phyloP scores from a whole-genome alignment of 1,284 basidiomycete species.

The Takashimella koratensis region DNA sequence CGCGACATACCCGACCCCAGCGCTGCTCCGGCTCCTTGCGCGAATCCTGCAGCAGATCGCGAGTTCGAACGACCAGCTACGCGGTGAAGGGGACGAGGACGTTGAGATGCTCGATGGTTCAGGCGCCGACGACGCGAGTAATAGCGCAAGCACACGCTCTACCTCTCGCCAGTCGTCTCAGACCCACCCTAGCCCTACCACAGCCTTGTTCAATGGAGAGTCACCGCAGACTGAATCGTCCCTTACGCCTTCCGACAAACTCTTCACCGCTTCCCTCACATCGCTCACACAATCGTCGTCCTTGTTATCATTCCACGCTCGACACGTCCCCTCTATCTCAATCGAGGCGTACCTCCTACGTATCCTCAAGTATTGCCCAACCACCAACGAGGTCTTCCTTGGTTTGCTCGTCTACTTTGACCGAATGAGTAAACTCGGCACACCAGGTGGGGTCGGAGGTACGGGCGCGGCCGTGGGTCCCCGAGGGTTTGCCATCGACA shows the following conservation, averaged over 20 bases:
- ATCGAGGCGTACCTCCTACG: conserved; percentile 92
- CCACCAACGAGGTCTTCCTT: conserved; percentile 96
- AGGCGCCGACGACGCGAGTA: conserved; percentile 4
- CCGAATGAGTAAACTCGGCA: conserved; percentile 57
- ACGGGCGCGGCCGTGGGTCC: conserved; percentile 24
- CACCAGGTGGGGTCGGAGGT: conserved; percentile 30
- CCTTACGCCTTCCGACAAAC: conserved; percentile 12
- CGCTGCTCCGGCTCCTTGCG: conserved; percentile 84
- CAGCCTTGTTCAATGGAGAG: conserved; percentile 32
- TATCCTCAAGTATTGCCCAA: conserved; percentile 97
- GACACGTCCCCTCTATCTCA: conserved; percentile 89
- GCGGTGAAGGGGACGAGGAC: conserved; percentile 40
- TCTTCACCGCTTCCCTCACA: conserved; percentile 66
- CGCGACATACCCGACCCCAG: conserved; percentile 55
- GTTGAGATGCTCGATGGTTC: conserved; percentile 4
- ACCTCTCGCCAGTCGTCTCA: conserved; percentile 4
- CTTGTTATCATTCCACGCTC: conserved; percentile 88
- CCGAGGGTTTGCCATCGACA: conserved; percentile 86
- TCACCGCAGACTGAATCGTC: conserved; percentile 56
- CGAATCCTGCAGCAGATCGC: conserved; percentile 87
- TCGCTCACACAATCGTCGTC: conserved; percentile 75
- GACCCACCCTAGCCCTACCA: conserved; percentile 32
- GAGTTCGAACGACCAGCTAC: conserved; percentile 71
- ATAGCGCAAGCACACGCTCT: conserved; percentile 2
- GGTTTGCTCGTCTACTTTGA: conserved; percentile 95